phyloP scores from a whole-genome alignment of 2,329 filamentous ascomycete genomes.

The Talaromyces albobiverticillius region DNA sequence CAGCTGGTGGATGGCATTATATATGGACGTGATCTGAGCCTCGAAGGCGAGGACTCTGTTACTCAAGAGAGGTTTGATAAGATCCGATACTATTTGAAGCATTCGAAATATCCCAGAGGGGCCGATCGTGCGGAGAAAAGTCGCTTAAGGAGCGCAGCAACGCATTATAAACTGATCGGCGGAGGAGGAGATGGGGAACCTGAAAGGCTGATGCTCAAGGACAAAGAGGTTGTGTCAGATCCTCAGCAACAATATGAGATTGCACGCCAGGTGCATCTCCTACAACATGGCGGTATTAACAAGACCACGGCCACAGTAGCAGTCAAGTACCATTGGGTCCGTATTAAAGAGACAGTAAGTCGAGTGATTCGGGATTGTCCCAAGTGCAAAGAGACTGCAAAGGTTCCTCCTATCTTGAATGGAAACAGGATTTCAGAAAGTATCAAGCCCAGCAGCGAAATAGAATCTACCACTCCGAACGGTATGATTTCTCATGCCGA shows the following conservation, averaged over 20 bases:
- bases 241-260: constrained; percentile 88
- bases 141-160: constrained; percentile 86
- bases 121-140: constrained; percentile 95
- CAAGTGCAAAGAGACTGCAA: constrained; percentile 79
- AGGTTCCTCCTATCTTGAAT: constrained; percentile 46
- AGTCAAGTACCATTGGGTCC: constrained; percentile 93
- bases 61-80: constrained; percentile 98
- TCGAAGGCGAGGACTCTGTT: constrained; percentile 75
- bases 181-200: constrained; percentile 45
- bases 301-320: constrained; percentile 95
- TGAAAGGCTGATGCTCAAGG: constrained; percentile 91
- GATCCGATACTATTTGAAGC: constrained; percentile 95
- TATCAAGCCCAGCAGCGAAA: constrained; percentile 15
- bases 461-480: constrained; percentile 6
- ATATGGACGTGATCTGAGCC: constrained; percentile 63
- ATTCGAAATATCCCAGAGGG: constrained; percentile 86
- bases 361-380: constrained; percentile 89
- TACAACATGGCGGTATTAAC: constrained; percentile 89
- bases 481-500: constrained; percentile 14
- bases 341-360: constrained; percentile 96
- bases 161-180: constrained; percentile 80
- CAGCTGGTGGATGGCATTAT: constrained; percentile 73
- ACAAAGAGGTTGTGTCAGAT: constrained; percentile 94
- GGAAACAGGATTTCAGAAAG: constrained; percentile 25
- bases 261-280: constrained; percentile 70